Conservation (phyloP, 371 early-diverging fungal genomes). For the Paraphysoderma sedebokerense region DNA sequence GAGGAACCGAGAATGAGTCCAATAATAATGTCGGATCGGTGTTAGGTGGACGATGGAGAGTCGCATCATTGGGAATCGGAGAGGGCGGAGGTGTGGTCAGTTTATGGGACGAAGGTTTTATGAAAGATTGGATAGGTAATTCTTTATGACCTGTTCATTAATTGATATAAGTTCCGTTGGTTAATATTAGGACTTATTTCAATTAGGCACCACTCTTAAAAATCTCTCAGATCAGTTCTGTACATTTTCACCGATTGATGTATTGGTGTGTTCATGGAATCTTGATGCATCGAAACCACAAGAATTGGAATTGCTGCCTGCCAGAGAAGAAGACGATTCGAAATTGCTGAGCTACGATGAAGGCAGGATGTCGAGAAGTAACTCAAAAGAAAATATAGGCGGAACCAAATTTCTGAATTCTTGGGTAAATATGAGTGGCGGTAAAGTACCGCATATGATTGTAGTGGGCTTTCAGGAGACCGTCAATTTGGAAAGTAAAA, state of each 20-base stretch:
- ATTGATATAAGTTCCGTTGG: no score
- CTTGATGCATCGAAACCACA: conserved; percentile 52
- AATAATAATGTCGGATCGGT: conserved; percentile 17
- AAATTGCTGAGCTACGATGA: conserved; percentile 2
- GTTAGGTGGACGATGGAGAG: conserved; percentile 21
- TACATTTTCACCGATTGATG: no score
- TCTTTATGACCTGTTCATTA: no score
- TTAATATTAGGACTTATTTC: no score
- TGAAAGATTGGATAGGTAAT: conserved; percentile 18
- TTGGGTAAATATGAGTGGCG: conserved; percentile 33
- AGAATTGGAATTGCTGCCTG: conserved; percentile 6
- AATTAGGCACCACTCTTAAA: no score
- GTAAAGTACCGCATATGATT: conserved; percentile 54
- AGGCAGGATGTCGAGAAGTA: conserved; percentile 5
- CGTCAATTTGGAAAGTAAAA: conserved; percentile 62
- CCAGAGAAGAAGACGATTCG: background rate
- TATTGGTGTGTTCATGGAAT: conserved; percentile 66
- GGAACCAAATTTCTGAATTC: conserved; percentile 18
- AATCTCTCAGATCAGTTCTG: no score
- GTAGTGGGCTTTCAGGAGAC: conserved; percentile 78
- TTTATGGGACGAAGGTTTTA: conserved; percentile 39
- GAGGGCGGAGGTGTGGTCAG: conserved; percentile 55
- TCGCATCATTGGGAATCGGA: conserved; percentile 40
- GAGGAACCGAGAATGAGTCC: background rate
- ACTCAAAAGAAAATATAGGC: conserved; percentile 17